phyloP scores from a whole-genome alignment of 495 filamentous ascomycete genomes.

The Penicillium steckii region DNA sequence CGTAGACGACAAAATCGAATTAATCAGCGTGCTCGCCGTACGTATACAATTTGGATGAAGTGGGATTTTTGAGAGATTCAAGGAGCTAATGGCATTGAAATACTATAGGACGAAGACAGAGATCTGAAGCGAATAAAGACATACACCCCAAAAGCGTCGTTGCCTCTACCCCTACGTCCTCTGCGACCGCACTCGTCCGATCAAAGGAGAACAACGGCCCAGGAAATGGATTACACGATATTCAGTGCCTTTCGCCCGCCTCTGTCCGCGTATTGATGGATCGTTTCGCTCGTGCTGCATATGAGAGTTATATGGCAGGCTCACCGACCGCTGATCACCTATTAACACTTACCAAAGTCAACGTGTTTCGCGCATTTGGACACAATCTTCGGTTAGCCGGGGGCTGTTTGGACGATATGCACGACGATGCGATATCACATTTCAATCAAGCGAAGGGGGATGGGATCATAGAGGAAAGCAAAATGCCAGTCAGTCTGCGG shows the following conservation, averaged over 20 bases:
- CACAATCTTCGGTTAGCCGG: constrained; percentile 18
- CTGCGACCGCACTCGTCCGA: constrained; percentile 3
- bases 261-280: constrained; percentile 10
- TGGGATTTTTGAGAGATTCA: neutral
- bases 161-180: neutral
- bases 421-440: constrained; percentile 33
- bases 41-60: neutral
- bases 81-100: neutral
- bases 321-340: constrained; percentile 39
- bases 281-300: constrained; percentile 27
- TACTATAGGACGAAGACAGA: constrained; percentile 12
- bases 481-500: constrained; percentile 39
- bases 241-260: neutral
- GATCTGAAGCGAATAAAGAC: constrained; percentile 9
- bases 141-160: constrained; percentile 17
- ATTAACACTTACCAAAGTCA: constrained; percentile 40
- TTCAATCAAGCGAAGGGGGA: constrained; percentile 20
- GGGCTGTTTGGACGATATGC: constrained; percentile 21
- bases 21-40: constrained; percentile 44
- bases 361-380: constrained; percentile 40
- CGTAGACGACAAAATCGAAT: constrained; percentile 43
- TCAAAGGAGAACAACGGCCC: neutral
- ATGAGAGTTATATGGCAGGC: constrained; percentile 29
- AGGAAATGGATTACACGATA: neutral
- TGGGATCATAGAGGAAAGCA: constrained; percentile 5